These are phyloP conservation scores for Stellera chamaejasme DNA, from an alignment of 345 rosid species.

Conservation along the genomic window DNA sequence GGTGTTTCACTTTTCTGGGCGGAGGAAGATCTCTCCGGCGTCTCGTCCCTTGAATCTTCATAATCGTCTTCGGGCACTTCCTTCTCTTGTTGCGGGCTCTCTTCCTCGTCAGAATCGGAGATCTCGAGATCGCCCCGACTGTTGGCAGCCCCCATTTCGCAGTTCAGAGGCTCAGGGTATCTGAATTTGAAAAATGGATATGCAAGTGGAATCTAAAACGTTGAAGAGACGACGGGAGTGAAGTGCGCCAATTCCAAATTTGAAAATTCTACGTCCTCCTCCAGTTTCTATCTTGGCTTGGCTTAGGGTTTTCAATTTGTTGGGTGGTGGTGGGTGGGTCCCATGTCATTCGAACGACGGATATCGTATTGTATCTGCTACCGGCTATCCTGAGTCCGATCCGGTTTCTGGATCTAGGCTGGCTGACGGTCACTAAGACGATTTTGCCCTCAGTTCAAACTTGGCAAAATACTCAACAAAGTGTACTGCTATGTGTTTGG, in stretches of 20 bases:
- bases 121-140: constrained; percentile 63
- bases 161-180: neutral
- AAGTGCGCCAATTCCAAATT: constrained; percentile 45
- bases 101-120: constrained; percentile 55
- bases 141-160: constrained; percentile 59
- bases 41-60: constrained; percentile 41
- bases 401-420: too few relatives aligned
- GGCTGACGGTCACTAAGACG: too few relatives aligned
- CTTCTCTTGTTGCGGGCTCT: constrained; percentile 23
- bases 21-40: constrained; percentile 37
- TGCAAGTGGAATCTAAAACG: neutral
- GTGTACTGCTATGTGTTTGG: too few relatives aligned
- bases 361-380: too few relatives aligned
- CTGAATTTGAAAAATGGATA: neutral
- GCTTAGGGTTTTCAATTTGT: neutral
- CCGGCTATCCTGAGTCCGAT: too few relatives aligned
- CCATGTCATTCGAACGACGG: too few relatives aligned
- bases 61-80: constrained; percentile 37
- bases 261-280: constrained; percentile 22
- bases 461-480: too few relatives aligned
- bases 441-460: too few relatives aligned
- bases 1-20: constrained; percentile 35
- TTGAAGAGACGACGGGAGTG: neutral
- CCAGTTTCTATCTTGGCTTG: too few relatives aligned
- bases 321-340: too few relatives aligned